Evolutionary conservation across 208 protist genomes (phyloP), one percentile per base, ranked within the genome.

Genomic region (Leishmania martiniquensis): DNA sequence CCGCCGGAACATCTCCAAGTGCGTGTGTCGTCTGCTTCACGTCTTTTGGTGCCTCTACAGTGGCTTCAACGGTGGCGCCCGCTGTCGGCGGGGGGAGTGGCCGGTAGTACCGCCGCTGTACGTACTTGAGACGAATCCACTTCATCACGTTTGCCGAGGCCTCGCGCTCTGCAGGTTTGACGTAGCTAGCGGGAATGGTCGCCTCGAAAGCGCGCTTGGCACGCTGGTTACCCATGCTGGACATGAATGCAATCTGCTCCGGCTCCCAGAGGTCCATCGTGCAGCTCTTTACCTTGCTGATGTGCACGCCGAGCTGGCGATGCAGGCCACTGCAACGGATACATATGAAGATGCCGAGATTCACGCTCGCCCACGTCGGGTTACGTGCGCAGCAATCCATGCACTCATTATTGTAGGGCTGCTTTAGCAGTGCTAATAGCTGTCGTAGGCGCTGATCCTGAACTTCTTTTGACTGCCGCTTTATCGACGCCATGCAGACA

Each of bases 261-360:
- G 80, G 63, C 45, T 94, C 90, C 92, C 92, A 96, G 6, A 91
- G 71, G 71, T 96, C 92, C 92, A 96, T 96, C 25, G 91, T 97
- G 69, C 90, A 89, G 71, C 91, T 96, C 44, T 90, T 88, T 49
- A 98, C 93, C 70, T 94, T 91, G 74, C 88, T 96, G 59, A 98
- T 86, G 77, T 98, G 93, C 52, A 97, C 93, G 13, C 96, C 96
- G 0, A 98, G 87, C 74, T 94, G 94, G 20, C 96, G 88, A 77
- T 98, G 96, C 25, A 98, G 85, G n/a, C 95, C 95, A 63, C 94
- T 88, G 78, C 96, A 98, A 2, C 94, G 88, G 47, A 97, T 89
- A 70, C 94, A 98, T 32, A 97, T 82, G 75, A 98, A 98, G n/a
- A 97, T 89, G 63, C 95, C 95, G 5, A 97, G 59, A 66, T 91